A percentile compares a stretch with the other conserved stretches of the same genome.
These are phyloP conservation scores for Fusarium decemcellulare DNA, from an alignment of 2,329 filamentous ascomycete species.

Conservation along the genomic window DNA sequence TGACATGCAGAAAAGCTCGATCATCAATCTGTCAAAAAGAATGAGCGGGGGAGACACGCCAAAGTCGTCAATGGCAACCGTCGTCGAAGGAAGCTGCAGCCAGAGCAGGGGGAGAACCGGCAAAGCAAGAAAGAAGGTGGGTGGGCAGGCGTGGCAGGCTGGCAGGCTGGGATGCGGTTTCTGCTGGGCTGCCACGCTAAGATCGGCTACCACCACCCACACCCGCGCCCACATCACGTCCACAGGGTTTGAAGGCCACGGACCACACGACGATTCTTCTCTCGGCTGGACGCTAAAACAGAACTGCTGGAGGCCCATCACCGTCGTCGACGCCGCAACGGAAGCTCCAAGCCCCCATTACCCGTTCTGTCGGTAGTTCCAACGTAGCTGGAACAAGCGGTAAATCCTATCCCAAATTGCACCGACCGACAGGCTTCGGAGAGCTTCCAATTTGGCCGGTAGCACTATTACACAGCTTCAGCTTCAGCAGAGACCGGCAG, in stretches of 20 bases:
- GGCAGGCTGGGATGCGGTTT: constrained; percentile 12
- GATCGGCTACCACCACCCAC: constrained; percentile 40
- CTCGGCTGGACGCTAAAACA: constrained; percentile 29
- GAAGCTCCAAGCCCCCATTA: constrained; percentile 9
- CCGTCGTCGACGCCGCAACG: constrained; percentile 8
- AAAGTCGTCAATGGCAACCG: constrained; percentile 10
- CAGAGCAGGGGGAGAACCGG: constrained; percentile 6
- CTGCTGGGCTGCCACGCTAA: constrained; percentile 37
- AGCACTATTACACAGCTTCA: constrained; percentile 7
- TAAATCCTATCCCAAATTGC: constrained; percentile 8
- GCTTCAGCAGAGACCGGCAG: background rate
- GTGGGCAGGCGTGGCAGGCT: constrained; percentile 15
- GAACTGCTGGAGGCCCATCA: constrained; percentile 16
- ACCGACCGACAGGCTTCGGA: constrained; percentile 25
- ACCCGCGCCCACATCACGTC: constrained; percentile 15
- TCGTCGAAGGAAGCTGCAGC: constrained; percentile 25
- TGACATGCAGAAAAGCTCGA: background rate
- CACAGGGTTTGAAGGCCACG: constrained; percentile 25
- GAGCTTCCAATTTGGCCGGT: constrained; percentile 20
- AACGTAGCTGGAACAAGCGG: constrained; percentile 7
- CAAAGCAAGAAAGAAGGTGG: constrained; percentile 26
- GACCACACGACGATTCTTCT: background rate
- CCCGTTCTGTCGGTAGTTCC: constrained; percentile 9
- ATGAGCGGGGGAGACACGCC: constrained; percentile 1
- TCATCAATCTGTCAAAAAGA: background rate